Conservation (phyloP, 1,284 basidiomycete species). For the Ceratobasidium sp. region DNA sequence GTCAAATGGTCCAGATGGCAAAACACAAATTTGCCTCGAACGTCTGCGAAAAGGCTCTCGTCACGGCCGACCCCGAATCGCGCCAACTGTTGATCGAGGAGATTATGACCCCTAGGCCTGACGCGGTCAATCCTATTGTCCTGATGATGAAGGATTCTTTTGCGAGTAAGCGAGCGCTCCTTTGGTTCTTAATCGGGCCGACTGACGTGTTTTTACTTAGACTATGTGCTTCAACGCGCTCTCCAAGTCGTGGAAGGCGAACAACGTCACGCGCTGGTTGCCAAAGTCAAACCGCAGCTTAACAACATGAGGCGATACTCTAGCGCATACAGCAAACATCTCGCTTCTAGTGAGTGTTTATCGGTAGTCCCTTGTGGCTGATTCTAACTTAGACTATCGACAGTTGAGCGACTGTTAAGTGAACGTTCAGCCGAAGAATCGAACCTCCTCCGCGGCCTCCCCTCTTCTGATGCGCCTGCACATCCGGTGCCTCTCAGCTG, state of each 20-base stretch:
- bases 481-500: conserved; percentile 50
- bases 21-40: conserved; percentile 98
- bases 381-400: not conserved
- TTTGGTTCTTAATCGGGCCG: conserved; percentile 11
- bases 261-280: conserved; percentile 75
- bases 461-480: conserved; percentile 42
- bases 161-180: conserved; percentile 73
- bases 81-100: conserved; percentile 82
- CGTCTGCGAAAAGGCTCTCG: conserved; percentile 93
- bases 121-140: conserved; percentile 73
- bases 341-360: conserved; percentile 74
- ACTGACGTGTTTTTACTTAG: conserved; percentile 58
- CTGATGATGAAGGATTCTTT: conserved; percentile 93
- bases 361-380: not conserved
- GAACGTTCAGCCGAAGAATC: conserved; percentile 35
- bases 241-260: conserved; percentile 77
- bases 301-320: conserved; percentile 77
- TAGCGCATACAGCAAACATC: conserved; percentile 80
- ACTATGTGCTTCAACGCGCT: conserved; percentile 86
- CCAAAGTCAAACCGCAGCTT: conserved; percentile 75
- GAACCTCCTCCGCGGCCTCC: conserved; percentile 35
- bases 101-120: conserved; percentile 75
- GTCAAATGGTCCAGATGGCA: conserved; percentile 83
- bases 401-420: conserved; percentile 48
- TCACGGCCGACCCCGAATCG: conserved; percentile 73